A percentile compares a stretch with the other conserved stretches of the same genome.
These are phyloP conservation scores for Myxozyma nipponensis DNA, from an alignment of 805 yeast genomes.

Conservation along the genomic window DNA sequence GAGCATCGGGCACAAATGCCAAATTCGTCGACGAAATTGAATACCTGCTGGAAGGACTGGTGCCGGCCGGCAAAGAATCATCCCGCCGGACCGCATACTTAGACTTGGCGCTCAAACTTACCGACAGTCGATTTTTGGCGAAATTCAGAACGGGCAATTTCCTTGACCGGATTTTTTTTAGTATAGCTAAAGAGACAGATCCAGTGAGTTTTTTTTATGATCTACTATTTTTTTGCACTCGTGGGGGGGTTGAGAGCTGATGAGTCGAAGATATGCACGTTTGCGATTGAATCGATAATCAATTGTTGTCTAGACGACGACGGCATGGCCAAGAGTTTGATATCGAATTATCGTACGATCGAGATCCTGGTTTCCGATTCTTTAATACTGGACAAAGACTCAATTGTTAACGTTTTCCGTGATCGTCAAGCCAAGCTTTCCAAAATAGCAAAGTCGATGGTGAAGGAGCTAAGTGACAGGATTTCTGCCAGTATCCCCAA, in stretches of 20 bases:
- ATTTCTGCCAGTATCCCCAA: slow-evolving; percentile 3
- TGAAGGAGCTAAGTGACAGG: slow-evolving; percentile 7
- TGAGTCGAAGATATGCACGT: slow-evolving; percentile 2
- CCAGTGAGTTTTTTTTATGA: slow-evolving; percentile 1
- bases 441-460: slow-evolving; percentile 2
- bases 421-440: background rate
- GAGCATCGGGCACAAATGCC: slow-evolving; percentile 27
- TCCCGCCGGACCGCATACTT: slow-evolving; percentile 13
- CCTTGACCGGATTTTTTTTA: slow-evolving; percentile 6
- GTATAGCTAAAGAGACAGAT: slow-evolving; percentile 2
- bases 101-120: slow-evolving; percentile 20
- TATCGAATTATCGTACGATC: slow-evolving; percentile 5
- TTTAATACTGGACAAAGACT: slow-evolving; percentile 6
- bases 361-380: slow-evolving; percentile 3
- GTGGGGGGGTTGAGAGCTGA: background rate
- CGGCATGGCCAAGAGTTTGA: slow-evolving; percentile 12
- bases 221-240: too few species aligned
- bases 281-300: slow-evolving; percentile 16
- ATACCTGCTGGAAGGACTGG: slow-evolving; percentile 26
- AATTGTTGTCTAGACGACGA: slow-evolving; percentile 14
- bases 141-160: slow-evolving; percentile 22
- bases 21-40: slow-evolving; percentile 29
- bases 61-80: slow-evolving; percentile 2
- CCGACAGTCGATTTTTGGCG: slow-evolving; percentile 17
- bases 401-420: background rate